Base-by-base conservation (phyloP, 1,139 yeast genomes). In the Yamadazyma kanchanaburiensis region DNA sequence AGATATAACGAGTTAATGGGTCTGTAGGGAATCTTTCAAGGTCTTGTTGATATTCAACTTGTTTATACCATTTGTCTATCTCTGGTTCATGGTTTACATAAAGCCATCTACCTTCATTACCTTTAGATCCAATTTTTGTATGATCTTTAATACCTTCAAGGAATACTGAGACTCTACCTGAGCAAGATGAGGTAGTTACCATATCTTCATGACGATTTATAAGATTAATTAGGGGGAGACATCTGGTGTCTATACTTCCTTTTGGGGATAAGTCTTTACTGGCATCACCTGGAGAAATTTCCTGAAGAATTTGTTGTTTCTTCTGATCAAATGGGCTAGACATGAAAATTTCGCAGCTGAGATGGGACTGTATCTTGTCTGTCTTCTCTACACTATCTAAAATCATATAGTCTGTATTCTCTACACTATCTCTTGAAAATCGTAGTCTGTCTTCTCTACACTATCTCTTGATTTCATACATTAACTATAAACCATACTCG, bases 131-230 rank as follows among this genome's bases (percentile, higher is more conserved):
- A 9, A 81, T 70, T 45, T 77, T 75, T 6, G 45, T 42, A 17
- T 36, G 34, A 18, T 49, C 48, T 35, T 59, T 63, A 25, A 49
- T 51, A 1, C 95, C 95, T 49, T 85, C 95, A 3, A 81, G 55
- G 49, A 82, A 86, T 0, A 86, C 87, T 33, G 89, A 79, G 2
- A 86, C 81, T 48, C 96, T 61, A 2, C 96, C 96, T 0, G 95
- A 84, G 42, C 96, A 86, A 10, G 94, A 81, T 1, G 94, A 83
- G 0, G 95, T 85, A 2, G 95, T 86, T 6, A 86, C 91, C 79
- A 83, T 73, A 44, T 82, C 77, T 0, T 56, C 46, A 42, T 77
- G 75, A 2, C 69, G 44, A 46, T 86, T 86, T 44, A 86, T 81
- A 21, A 79, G 55, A 12, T 74, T 54, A 35, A 86, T 84, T 15